Conservation (phyloP, 1,284 basidiomycete species). For the Pascua guehoae region DNA sequence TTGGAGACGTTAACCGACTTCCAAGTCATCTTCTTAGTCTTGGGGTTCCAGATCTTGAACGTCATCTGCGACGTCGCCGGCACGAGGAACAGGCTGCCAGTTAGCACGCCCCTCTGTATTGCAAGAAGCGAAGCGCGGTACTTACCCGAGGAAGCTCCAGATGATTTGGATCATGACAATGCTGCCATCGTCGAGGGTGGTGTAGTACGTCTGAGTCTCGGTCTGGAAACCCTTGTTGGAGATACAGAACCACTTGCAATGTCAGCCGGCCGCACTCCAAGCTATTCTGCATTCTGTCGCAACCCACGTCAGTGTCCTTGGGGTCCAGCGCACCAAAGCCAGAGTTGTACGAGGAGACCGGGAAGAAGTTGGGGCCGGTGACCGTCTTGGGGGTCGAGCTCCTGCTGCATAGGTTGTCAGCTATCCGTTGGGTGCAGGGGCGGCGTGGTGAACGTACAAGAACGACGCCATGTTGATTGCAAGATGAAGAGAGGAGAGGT, state of each 20-base stretch:
- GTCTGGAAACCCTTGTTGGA: slow-evolving; percentile 72
- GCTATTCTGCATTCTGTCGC: not conserved
- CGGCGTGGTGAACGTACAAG: not conserved
- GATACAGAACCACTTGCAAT: slow-evolving; percentile 65
- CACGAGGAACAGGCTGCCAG: slow-evolving; percentile 42
- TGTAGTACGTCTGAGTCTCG: slow-evolving; percentile 90
- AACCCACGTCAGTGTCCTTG: slow-evolving; percentile 43
- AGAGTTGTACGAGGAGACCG: slow-evolving; percentile 58
- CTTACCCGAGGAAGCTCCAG: slow-evolving; percentile 90
- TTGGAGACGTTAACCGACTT: slow-evolving; percentile 84
- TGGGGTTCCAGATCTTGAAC: slow-evolving; percentile 83
- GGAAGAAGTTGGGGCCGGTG: slow-evolving; percentile 65
- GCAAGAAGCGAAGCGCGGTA: slow-evolving; percentile 18
- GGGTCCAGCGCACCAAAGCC: slow-evolving; percentile 41
- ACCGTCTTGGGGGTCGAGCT: not conserved
- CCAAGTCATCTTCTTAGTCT: slow-evolving; percentile 74
- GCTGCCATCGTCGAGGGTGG: slow-evolving; percentile 75
- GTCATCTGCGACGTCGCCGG: slow-evolving; percentile 89
- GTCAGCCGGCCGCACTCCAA: not conserved
- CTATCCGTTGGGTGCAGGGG: not conserved
- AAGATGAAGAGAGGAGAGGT: not conserved
- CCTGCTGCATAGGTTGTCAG: not conserved
- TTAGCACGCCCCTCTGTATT: not conserved
- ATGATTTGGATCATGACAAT: slow-evolving; percentile 88
- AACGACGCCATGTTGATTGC: slow-evolving; percentile 14